Base-by-base conservation (phyloP, 2,329 filamentous ascomycete genomes). In the Colletotrichum tofieldiae region DNA sequence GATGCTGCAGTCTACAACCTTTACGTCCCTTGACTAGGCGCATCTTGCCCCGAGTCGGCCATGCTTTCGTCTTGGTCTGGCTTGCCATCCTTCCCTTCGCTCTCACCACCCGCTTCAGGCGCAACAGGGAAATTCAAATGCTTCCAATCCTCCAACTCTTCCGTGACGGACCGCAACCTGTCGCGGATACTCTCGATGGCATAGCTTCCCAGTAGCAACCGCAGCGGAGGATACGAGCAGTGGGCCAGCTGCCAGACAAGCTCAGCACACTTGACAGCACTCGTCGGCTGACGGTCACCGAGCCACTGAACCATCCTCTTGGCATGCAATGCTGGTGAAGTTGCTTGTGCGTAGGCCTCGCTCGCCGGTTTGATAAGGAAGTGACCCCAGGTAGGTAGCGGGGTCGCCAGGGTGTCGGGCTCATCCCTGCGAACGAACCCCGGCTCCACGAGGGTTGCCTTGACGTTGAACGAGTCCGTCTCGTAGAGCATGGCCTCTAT, bases 401-500 rank as follows among this genome's bases (percentile, higher is more conserved):
- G 90, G 64, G 83, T 86, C 71, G 81, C 79, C 35, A 78, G 78
- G 7, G 83, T 86, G 65, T 91, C 90, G 18, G 91, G 90, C 78
- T 98, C 95, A 81, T 98, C 96, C 7, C 95, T 89, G 7, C 95
- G 89, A 74, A 98, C 93, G 75, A 98, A 89, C 0, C 95, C 95
- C 1, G 96, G 95, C 78, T 98, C 94, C 0, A 98, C 95, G 7
- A 99, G 88, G 2, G 96, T 98, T 0, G 94, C 94, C 82, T 97
- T 98, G 81, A 98, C 93, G 79, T 96, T 96, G 83, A 97, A 98
- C 0, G 86, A 82, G 75, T 98, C 95, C 47, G 97, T 92, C 81
- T 99, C 96, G 82, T 98, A 98, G 20, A 98, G 88, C 93, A 99
- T 96, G 20, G 94, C 95, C 82, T 99, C 96, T 76, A 98, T 95